Conservation (phyloP, 495 filamentous ascomycete genomes). For the Xylaria curta region DNA sequence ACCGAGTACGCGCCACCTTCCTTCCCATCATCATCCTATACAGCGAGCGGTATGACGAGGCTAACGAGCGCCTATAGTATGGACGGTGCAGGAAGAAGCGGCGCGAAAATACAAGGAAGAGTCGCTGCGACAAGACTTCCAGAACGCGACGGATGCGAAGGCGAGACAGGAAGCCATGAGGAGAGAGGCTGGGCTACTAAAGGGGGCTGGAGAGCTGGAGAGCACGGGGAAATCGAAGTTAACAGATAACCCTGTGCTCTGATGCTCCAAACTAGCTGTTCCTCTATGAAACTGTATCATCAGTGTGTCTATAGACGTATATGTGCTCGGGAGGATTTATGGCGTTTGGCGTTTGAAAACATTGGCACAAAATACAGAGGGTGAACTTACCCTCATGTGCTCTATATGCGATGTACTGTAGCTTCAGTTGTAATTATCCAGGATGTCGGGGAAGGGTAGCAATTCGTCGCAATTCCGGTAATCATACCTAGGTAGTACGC, state of each 20-base stretch:
- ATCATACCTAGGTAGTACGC: background rate
- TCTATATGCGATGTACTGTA: background rate
- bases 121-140: conserved; percentile 57
- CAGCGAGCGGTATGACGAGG: background rate
- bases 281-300: conserved; percentile 1
- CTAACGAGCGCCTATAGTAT: conserved; percentile 57
- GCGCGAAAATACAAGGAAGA: conserved; percentile 61
- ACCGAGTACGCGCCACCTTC: conserved; percentile 60
- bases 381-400: background rate
- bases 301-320: background rate
- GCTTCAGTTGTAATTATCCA: background rate
- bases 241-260: conserved; percentile 20
- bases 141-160: conserved; percentile 61
- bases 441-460: background rate
- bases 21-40: background rate
- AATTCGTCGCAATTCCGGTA: background rate
- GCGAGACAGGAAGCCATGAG: conserved; percentile 69
- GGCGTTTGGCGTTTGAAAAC: conserved; percentile 13
- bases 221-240: conserved; percentile 20
- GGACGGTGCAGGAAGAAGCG: conserved; percentile 73
- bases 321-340: background rate
- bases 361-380: background rate
- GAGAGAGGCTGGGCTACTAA: conserved; percentile 48
- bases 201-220: conserved; percentile 8
- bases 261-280: background rate